Base-by-base conservation (phyloP, 768 basidiomycete genomes). In the Hebeloma cylindrosporum region DNA sequence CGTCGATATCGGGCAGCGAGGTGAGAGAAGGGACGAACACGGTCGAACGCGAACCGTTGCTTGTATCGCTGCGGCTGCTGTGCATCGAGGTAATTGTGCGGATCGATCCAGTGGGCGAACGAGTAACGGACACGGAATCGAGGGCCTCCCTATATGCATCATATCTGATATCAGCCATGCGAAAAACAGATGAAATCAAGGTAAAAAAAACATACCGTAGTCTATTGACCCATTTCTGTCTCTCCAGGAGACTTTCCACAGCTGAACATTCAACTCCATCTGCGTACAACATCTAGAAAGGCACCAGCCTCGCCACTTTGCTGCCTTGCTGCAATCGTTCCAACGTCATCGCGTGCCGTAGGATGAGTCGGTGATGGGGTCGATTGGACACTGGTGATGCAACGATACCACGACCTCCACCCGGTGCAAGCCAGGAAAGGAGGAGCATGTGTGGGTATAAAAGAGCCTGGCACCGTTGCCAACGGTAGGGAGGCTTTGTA, bases 141-240 rank as follows among this genome's bases (percentile, higher is more conserved):
- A 56, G 80, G 0, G 84, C 82, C 51, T 91, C 89, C 89, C 90
- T 93, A 50, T 25, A 43, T 46, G 13, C 20, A 27, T 22, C 4
- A 13, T 26, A 18, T 41, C 41, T n/a, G 34, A 31, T n/a, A n/a
- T n/a, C n/a, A n/a, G n/a, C n/a, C 30, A 10, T 5, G 18, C n/a
- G 10, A 20, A 25, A 47, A n/a, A 32, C 25, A 2, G 39, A 51
- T 28, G 48, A 45, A 29, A 28, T 16, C 3, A 45, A 22, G 48
- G 37, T 16, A 39, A 27, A n/a, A 30, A 54, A 50, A 20, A 70
- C 81, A 36, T 57, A 92, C 93, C 89, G 93, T 42, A 96, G 78
- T 4, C 90, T 79, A 57, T 88, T 88, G 9, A 94, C 91, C 93
- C 93, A 96, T 63, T 85, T 81, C 40, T 91, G 85, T 53, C 93